Evolutionary conservation across 108 stramenopile genomes (phyloP), one percentile per base, ranked within the genome.

Genomic region (Skeletonema marinoi): DNA sequence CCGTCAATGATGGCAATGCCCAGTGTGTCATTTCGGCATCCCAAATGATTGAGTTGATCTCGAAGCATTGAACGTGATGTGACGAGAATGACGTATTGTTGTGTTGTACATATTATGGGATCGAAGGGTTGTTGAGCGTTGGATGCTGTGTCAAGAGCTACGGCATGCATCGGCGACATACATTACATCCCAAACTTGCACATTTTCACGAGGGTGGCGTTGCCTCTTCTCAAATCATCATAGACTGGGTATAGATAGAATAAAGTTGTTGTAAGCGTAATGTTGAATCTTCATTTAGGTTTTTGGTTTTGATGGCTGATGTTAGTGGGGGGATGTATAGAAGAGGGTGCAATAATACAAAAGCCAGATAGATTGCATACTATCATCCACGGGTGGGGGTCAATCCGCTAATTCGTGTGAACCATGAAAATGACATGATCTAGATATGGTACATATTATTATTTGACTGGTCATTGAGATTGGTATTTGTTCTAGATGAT

Each of bases 1-100:
- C 30, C n/a, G 58, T 38, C 7, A 14, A 14, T 33, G 50, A 16
- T 50, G 64, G 32, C 19, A 3, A 66, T 30, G 35, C 54, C 13
- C 19, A n/a, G 12, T 74, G 62, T 68, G 74, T 60, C 13, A 75
- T 75, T 16, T 75, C 74, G 32, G 74, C 64, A 41, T 56, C 66
- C 1, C 54, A 75, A 54, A 56, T 75, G 65, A 14, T 75, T 35
- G 36, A 68, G 29, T 51, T 75, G 25, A 56, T 75, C 25, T 66
- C 74, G 48, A 75, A 14, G 19, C 42, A 65, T 64, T 64, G 63
- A 39, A 21, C 6, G n/a, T 38, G 60, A 29, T 31, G 60, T n/a
- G 60, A 17, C 36, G 25, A 33, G 25, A 19, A 19, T 46, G 50
- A 19, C 19, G 6, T 19, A n/a, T 39, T 38, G 63, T 19, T 39